phyloP scores from a whole-genome alignment of 176 grass and related monocot species.

The Carex littledalei region DNA sequence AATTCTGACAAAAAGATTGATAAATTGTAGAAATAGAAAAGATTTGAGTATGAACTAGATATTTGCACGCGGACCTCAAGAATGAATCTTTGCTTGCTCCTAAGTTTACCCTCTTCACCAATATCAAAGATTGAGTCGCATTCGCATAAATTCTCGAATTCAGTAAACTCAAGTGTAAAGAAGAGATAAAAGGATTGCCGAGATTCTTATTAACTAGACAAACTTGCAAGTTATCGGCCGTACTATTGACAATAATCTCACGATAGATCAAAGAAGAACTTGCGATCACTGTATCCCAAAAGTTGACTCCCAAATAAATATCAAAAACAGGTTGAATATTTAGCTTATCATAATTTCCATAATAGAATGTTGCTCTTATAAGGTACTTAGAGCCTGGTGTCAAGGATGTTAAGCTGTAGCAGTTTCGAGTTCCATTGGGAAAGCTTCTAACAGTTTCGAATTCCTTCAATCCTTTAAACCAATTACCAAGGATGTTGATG shows the following conservation, averaged over 20 bases:
- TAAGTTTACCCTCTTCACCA: neutral
- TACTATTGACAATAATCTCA: constrained; percentile 33
- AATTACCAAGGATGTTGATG: neutral
- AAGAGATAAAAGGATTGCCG: constrained; percentile 44
- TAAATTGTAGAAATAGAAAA: neutral
- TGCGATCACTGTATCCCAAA: constrained; percentile 26
- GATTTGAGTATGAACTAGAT: constrained; percentile 2
- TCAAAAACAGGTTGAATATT: constrained; percentile 34
- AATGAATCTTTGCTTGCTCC: constrained; percentile 9
- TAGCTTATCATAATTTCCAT: constrained; percentile 40
- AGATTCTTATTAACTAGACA: constrained; percentile 32
- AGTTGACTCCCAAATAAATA: constrained; percentile 35
- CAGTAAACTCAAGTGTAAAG: constrained; percentile 37
- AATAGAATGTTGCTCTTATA: constrained; percentile 41
- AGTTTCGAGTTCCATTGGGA: constrained; percentile 25
- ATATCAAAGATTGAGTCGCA: constrained; percentile 21
- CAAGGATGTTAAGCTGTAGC: constrained; percentile 41
- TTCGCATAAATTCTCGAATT: constrained; percentile 26
- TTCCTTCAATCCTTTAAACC: neutral
- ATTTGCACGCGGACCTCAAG: constrained; percentile 3
- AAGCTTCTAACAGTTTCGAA: constrained; percentile 23
- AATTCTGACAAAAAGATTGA: too few relatives aligned
- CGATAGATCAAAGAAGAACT: neutral
- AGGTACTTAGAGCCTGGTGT: constrained; percentile 37
- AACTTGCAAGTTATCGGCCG: constrained; percentile 32